Percentiles rank a stretch among this genome's conserved stretches.
Conservation (phyloP, 73 alveolate genomes). For the Durusdinium trenchii region DNA sequence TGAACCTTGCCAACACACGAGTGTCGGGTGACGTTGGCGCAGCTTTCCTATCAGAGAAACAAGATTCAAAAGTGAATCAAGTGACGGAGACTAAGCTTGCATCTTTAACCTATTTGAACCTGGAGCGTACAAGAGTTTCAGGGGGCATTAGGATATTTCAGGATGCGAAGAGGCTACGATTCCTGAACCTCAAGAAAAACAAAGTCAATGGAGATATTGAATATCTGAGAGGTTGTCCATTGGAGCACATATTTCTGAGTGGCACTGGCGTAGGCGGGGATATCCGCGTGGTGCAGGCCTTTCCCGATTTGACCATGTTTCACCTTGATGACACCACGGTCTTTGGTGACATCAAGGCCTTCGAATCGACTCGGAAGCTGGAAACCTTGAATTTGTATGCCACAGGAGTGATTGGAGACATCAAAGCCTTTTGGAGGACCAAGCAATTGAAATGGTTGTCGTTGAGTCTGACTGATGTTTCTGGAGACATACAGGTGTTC, state of each 20-base stretch:
- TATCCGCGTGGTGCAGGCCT: not conserved
- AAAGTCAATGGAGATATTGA: constrained; percentile 11
- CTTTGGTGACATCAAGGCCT: constrained; percentile 5
- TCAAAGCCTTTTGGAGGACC: not conserved
- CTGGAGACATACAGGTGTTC: constrained; percentile 28
- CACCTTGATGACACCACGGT: not conserved
- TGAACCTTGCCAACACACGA: not conserved
- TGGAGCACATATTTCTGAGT: not conserved
- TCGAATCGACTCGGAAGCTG: constrained; percentile 9
- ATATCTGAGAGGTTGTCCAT: not conserved
- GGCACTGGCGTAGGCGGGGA: not conserved
- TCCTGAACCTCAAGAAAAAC: not conserved
- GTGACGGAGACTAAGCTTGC: not conserved
- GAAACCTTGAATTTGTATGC: not conserved
- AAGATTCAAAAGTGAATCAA: not conserved
- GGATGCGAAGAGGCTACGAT: not conserved
- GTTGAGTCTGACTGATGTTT: not conserved
- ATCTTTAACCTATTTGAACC: not conserved
- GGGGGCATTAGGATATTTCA: constrained; percentile 4
- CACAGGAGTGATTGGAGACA: not conserved
- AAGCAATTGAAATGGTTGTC: not conserved
- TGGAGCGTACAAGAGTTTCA: not conserved
- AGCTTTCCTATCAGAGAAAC: not conserved
- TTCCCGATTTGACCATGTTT: not conserved
- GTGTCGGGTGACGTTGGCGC: not conserved